Conservation (phyloP, 2,329 filamentous ascomycete species). For the Arthrinium phaeospermum region DNA sequence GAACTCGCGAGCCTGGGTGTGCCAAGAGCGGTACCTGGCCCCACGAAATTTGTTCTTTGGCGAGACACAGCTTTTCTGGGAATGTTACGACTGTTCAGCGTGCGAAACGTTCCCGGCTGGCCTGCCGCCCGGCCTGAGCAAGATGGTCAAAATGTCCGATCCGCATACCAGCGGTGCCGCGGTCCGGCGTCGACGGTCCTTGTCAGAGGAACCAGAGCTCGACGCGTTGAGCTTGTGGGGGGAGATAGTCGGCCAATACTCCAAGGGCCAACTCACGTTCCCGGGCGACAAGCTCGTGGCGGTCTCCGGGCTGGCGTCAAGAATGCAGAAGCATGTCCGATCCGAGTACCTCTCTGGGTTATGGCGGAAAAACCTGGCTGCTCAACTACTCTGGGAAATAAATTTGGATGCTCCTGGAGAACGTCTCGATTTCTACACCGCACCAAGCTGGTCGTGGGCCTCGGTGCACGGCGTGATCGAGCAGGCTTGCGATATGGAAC, state of each 20-base stretch:
- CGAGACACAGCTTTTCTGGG: conserved; percentile 13
- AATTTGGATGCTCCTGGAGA: no score
- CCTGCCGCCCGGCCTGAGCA: no score
- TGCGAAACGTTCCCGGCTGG: no score
- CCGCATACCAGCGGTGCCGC: background rate
- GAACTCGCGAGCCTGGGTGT: conserved; percentile 20
- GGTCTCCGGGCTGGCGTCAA: conserved; percentile 3
- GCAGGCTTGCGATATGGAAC: no score
- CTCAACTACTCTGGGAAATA: background rate
- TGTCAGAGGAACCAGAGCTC: background rate
- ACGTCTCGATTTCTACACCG: background rate
- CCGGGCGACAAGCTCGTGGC: conserved; percentile 20
- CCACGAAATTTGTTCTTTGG: conserved; percentile 20
- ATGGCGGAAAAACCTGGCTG: background rate
- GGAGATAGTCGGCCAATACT: conserved; percentile 1
- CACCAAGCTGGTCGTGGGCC: background rate
- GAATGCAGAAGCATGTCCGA: background rate
- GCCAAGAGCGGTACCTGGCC: conserved; percentile 20
- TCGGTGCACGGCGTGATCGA: background rate
- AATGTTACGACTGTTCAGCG: background rate
- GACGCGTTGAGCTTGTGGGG: background rate
- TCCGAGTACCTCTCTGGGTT: background rate
- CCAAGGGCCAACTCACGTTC: conserved; percentile 15
- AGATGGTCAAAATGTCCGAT: background rate
- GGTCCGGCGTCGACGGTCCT: background rate